Conservation (phyloP, 208 protist genomes). For the Crithidia fasciculata region DNA sequence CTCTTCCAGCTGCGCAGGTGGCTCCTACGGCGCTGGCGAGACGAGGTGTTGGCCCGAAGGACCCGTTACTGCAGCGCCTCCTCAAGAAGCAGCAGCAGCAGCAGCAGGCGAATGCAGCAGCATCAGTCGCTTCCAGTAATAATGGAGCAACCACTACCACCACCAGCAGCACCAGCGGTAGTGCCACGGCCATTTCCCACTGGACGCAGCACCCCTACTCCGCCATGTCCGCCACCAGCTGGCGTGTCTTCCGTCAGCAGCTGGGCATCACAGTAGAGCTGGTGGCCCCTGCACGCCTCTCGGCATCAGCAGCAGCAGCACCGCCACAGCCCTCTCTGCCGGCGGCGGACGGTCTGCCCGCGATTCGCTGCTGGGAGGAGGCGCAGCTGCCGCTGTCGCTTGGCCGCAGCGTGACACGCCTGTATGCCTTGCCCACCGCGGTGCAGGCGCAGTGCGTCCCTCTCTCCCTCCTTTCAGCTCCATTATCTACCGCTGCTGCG, state of each 20-base stretch:
- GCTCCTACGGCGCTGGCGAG: constrained; percentile 44
- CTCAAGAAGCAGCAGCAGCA: constrained; percentile 42
- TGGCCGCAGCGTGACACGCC: constrained; percentile 42
- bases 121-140: background rate
- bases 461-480: constrained; percentile 33
- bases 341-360: constrained; percentile 26
- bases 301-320: constrained; percentile 1
- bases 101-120: constrained; percentile 4
- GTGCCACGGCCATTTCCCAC: constrained; percentile 23
- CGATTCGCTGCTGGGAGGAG: constrained; percentile 88
- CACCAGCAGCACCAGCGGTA: background rate
- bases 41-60: constrained; percentile 61
- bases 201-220: constrained; percentile 61
- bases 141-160: constrained; percentile 1
- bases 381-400: constrained; percentile 65
- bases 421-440: constrained; percentile 71
- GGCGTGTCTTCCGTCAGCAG: constrained; percentile 74
- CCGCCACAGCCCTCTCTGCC: background rate
- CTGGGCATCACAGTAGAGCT: constrained; percentile 75
- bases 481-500: background rate
- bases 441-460: constrained; percentile 86
- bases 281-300: constrained; percentile 23
- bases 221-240: constrained; percentile 68
- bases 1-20: background rate
- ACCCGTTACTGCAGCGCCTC: constrained; percentile 63